phyloP scores from a whole-genome alignment of 176 grass and related monocot genomes.

The Rhynchospora tenuis region DNA sequence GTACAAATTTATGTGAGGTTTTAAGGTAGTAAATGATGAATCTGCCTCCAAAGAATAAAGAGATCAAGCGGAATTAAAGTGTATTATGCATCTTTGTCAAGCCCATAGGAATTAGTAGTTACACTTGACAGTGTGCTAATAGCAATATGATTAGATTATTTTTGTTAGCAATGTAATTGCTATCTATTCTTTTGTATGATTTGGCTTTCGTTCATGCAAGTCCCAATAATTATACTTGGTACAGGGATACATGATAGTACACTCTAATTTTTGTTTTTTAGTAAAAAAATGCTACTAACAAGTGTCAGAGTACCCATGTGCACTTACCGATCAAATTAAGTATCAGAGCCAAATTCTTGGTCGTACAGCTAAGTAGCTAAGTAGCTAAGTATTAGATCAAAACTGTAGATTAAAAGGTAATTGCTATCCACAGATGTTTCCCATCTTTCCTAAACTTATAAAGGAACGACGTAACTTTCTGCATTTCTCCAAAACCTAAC shows the following conservation, averaged over 20 bases:
- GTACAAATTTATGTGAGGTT: not conserved
- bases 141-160: constrained; percentile 18
- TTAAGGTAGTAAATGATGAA: constrained; percentile 4
- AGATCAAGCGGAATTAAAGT: not conserved
- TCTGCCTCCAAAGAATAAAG: constrained; percentile 1
- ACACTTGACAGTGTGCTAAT: not conserved
- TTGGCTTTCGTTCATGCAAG: not conserved
- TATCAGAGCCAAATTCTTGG: not conserved
- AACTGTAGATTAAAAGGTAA: not conserved
- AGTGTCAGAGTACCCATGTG: not conserved
- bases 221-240: not conserved
- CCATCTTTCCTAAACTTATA: not conserved
- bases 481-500: not conserved
- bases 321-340: not conserved
- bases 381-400: not conserved
- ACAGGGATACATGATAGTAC: not conserved
- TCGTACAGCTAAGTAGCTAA: not conserved
- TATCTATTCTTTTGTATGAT: constrained; percentile 17
- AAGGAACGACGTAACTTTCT: constrained; percentile 5
- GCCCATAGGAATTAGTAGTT: not conserved
- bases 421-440: not conserved
- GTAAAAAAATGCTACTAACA: not conserved
- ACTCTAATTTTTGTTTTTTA: not conserved
- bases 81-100: not conserved
- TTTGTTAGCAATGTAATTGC: constrained; percentile 7